Base-by-base conservation (phyloP, 1,139 yeast species). In the Suhomyces bribrorum region DNA sequence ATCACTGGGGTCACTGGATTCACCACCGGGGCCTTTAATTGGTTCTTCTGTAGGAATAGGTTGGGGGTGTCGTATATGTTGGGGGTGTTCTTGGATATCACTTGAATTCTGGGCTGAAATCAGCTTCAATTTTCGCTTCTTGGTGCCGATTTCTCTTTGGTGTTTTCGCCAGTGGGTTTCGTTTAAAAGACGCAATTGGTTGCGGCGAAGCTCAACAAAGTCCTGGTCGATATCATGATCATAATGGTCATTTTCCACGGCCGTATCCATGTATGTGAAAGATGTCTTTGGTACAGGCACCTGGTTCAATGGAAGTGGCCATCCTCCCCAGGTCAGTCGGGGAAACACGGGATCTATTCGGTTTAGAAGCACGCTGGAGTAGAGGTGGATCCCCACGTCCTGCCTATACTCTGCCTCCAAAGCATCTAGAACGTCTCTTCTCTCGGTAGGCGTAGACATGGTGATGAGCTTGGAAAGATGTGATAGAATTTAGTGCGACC, bases 321-420 rank as follows among this genome's bases (percentile, higher is more conserved):
- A 80, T 1, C 59, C 45, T 2, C 71, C 39, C 75, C 81, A 78
- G 3, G 41, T 37, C 4, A 45, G 36, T 2, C 42, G 32, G 2
- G 83, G 82, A 39, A 64, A 62, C 8, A 32, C 20, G 0, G 71
- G 70, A 38, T 71, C 62, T n/a, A 64, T 47, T 14, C 61, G 52
- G 32, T 66, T 73, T 3, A 75, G 50, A 18, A 79, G 56, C 34
- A 65, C 59, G 0, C 75, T 44, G 9, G 78, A 66, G 50, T 78
- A 80, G 5, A 81, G 55, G 55, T 81, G 86, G 1, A 75, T 43
- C 0, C 77, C 74, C 24, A 79, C 56, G 52, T 81, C 84, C 11
- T 53, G 54, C 9, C 74, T 55, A 41, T 66, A 73, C 4, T 70
- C 73, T 2, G 59, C 58, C 46, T 79, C 81, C 13, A 77, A 43